Evolutionary conservation across 768 basidiomycete species (phyloP), one percentile per base, ranked within the genome.

Genomic region (Lyophyllum semitale): DNA sequence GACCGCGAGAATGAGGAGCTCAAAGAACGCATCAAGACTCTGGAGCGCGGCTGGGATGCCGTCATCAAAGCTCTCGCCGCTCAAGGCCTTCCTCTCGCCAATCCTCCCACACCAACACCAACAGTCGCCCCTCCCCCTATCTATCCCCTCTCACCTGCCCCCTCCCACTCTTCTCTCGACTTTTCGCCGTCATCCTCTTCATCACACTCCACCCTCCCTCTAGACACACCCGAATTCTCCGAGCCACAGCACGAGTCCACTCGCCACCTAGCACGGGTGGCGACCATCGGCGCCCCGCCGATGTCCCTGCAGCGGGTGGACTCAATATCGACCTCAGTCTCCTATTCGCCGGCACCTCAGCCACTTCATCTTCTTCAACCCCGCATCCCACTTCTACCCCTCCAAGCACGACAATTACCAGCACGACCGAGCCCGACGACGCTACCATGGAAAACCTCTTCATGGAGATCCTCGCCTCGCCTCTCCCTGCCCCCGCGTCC

Each of bases 181-280:
- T 57, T 71, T 42, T 60, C 59, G 9, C 59, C 63, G 15, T 62
- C 68, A 22, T 64, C 72, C 23, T 66, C 73, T 22, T 64, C 76
- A 26, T 66, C 75, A 51, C 71, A 73, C 46, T 66, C 73, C 30
- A 67, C 73, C 13, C 58, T 59, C 44, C 45, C 71, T 42, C 61
- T 72, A 55, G 64, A 60, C 60, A 59, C 63, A 25, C 54, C 58
- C 61, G 44, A 59, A 62, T 57, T 68, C 68, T 59, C 53, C 51
- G 64, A 61, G 60, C 64, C 46, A 63, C 70, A 73, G 58, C 69
- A 71, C 69, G 79, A 87, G 69, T 73, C 89, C 86, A 89, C 92
- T 94, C 85, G 92, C 92, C 92, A 94, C 87, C 88, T 89, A 88
- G 92, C 92, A 94, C 92, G 92, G 92, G 88, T 94, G 92, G 92